Percentiles rank a stretch among this genome's conserved stretches.
Conservation (phyloP, 192 early-diverging fungal genomes). For the Coemansia sp. region DNA sequence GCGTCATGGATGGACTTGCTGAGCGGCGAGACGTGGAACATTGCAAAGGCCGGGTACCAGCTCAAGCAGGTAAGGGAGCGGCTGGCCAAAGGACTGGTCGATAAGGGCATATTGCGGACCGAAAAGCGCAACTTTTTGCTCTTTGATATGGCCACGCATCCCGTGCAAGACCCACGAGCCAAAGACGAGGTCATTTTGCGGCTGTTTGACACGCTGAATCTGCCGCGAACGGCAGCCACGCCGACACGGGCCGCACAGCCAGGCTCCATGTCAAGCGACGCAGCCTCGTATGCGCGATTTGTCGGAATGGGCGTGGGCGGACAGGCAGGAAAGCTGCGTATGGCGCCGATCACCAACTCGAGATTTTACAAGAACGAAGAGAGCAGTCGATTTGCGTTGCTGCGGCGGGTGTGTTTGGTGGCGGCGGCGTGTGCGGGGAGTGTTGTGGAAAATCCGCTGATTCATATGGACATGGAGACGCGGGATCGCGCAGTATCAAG, state of each 20-base stretch:
- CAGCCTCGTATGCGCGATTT: slow-evolving; percentile 5
- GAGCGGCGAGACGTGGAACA: slow-evolving; percentile 99
- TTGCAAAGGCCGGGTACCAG: slow-evolving; percentile 95
- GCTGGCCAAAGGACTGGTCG: slow-evolving; percentile 95
- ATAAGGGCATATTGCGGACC: slow-evolving; percentile 94
- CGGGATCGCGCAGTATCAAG: slow-evolving; percentile 84
- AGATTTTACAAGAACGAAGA: slow-evolving; percentile 41
- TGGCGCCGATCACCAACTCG: slow-evolving; percentile 30
- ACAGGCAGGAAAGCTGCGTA: slow-evolving; percentile 24
- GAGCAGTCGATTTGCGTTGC: slow-evolving; percentile 53
- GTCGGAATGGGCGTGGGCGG: slow-evolving; percentile 46
- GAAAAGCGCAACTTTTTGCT: slow-evolving; percentile 95
- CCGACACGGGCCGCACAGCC: slow-evolving; percentile 57
- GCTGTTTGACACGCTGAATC: slow-evolving; percentile 74
- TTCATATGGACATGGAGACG: slow-evolving; percentile 78
- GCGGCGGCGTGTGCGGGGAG: slow-evolving; percentile 96
- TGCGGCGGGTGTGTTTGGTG: slow-evolving; percentile 84
- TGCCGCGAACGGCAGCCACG: slow-evolving; percentile 61
- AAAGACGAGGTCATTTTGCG: slow-evolving; percentile 88
- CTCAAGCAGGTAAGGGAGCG: slow-evolving; percentile 97
- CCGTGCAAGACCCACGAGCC: slow-evolving; percentile 80
- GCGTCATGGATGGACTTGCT: slow-evolving; percentile 95
- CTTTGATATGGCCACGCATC: slow-evolving; percentile 98
- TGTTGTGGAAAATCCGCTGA: slow-evolving; percentile 94
- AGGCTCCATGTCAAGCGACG: slow-evolving; percentile 27